Evolutionary conservation across 495 filamentous ascomycete genomes (phyloP), one percentile per base, ranked within the genome.

Genomic region (Lichina pygmaea): DNA sequence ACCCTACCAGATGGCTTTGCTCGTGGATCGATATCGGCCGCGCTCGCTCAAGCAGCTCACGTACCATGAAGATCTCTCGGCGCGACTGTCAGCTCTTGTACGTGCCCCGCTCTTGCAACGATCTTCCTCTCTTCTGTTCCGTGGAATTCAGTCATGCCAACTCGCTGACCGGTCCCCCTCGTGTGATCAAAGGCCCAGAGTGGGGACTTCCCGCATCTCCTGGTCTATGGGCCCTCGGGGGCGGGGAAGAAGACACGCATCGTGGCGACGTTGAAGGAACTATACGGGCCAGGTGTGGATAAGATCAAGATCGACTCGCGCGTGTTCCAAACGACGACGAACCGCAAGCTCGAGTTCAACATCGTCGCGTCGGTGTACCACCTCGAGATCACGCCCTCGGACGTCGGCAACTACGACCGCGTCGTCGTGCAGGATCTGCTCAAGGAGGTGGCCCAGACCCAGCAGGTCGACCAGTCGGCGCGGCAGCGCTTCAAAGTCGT

Each of bases 331-430:
- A 94, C 89, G 1, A 86, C 75, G 15, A 76, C 75, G 56, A 93
- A 92, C 60, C 85, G 89, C 52, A 97, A 95, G 58, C 73, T 95
- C 48, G 89, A 97, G 62, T 97, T 97, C 68, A 97, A 91, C 63
- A 92, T 95, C 49, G 91, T 95, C 42, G 71, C 84, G 30, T 93
- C 84, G 0, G 71, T 93, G 42, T 95, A 97, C 62, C 89, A 97
- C 53, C 75, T 97, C 49, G 89, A 97, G 57, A 97, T 97, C 54
- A 97, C 89, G 2, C 89, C 89, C 1, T 86, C 83, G 0, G 89
- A 97, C 53, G 86, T 97, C n/a, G 91, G 86, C 43, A 86, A 75
- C 54, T 91, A 92, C 53, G 89, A 97, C 59, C 70, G 89, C 43
- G 91, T 97, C 2, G 86, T 97, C 8, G 62, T 97, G 11, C 91